Percentiles rank a stretch among this genome's conserved stretches.
These are phyloP conservation scores for Quercus agrifolia DNA, from an alignment of 306 rosid species.

Conservation along the genomic window DNA sequence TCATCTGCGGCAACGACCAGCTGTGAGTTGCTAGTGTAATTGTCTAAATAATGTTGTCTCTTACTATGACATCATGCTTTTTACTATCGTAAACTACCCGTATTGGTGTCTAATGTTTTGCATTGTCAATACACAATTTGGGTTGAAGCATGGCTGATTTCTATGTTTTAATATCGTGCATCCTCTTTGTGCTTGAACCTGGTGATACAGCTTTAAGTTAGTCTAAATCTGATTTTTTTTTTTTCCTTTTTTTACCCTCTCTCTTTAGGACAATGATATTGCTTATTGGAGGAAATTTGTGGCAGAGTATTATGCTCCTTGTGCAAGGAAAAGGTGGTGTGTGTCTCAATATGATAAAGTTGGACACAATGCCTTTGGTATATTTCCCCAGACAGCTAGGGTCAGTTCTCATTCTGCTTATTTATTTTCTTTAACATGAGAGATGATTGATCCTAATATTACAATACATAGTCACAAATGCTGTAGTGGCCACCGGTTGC, in stretches of 20 bases:
- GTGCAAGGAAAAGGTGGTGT: slow-evolving; percentile 46
- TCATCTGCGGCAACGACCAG: slow-evolving; percentile 37
- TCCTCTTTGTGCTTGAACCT: background rate
- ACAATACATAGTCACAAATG: background rate
- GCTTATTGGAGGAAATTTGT: slow-evolving; percentile 43
- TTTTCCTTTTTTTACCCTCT: background rate
- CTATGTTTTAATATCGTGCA: background rate
- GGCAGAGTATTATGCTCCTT: slow-evolving; percentile 39
- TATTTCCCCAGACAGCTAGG: slow-evolving; percentile 28
- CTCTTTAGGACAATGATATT: slow-evolving; percentile 33
- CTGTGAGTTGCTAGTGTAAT: slow-evolving; percentile 22
- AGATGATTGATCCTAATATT: background rate
- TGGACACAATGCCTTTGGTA: slow-evolving; percentile 24
- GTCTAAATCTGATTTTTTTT: background rate
- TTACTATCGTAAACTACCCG: background rate
- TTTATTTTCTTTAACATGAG: background rate
- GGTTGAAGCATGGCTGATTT: background rate
- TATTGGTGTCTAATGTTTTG: background rate
- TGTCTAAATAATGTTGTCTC: background rate
- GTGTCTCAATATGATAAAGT: slow-evolving; percentile 33
- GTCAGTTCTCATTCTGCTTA: slow-evolving; percentile 20
- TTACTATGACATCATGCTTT: background rate
- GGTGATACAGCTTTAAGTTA: background rate
- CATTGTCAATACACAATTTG: background rate
- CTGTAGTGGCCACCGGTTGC: background rate